Percentiles rank a stretch among this genome's conserved stretches.
phyloP scores from a whole-genome alignment of 768 basidiomycete species.

The Rhodotorula paludigena region DNA sequence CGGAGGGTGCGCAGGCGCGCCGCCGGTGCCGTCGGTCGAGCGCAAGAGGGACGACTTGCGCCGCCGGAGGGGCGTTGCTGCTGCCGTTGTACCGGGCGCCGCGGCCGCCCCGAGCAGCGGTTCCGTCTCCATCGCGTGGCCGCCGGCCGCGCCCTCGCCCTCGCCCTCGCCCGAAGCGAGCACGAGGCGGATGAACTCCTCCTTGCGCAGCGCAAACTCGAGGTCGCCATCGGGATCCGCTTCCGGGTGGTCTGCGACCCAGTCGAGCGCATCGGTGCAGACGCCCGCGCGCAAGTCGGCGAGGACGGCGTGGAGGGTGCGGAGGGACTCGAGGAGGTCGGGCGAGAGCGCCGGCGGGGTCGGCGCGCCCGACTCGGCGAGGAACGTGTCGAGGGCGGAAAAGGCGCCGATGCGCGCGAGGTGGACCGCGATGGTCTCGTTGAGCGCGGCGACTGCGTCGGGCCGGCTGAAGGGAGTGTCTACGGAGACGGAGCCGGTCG shows the following conservation, averaged over 20 bases:
- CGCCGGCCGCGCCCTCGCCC: background rate
- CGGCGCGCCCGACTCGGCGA: constrained; percentile 62
- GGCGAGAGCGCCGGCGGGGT: constrained; percentile 51
- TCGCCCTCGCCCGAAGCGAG: constrained; percentile 22
- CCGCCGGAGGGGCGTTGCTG: background rate
- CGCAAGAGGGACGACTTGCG: background rate
- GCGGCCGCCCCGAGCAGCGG: background rate
- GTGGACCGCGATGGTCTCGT: constrained; percentile 55
- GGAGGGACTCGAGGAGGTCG: constrained; percentile 54
- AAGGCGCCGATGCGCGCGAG: constrained; percentile 57
- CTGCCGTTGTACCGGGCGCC: too few relatives aligned
- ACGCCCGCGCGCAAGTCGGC: constrained; percentile 36
- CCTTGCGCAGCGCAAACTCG: constrained; percentile 84
- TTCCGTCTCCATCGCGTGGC: constrained; percentile 11
- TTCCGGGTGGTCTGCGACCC: constrained; percentile 63
- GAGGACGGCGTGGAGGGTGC: constrained; percentile 47
- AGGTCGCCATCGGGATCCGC: constrained; percentile 55
- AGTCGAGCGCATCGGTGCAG: constrained; percentile 68
- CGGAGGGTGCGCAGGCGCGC: background rate
- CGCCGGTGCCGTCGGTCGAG: background rate
- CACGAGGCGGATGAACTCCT: constrained; percentile 77
- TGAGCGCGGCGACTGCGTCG: constrained; percentile 22
- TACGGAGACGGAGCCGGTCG: constrained; percentile 50
- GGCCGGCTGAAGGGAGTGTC: constrained; percentile 53
- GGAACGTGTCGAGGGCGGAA: constrained; percentile 67